These are phyloP conservation scores for Talaromyces adpressus DNA, from an alignment of 495 filamentous ascomycete species.

Conservation along the genomic window DNA sequence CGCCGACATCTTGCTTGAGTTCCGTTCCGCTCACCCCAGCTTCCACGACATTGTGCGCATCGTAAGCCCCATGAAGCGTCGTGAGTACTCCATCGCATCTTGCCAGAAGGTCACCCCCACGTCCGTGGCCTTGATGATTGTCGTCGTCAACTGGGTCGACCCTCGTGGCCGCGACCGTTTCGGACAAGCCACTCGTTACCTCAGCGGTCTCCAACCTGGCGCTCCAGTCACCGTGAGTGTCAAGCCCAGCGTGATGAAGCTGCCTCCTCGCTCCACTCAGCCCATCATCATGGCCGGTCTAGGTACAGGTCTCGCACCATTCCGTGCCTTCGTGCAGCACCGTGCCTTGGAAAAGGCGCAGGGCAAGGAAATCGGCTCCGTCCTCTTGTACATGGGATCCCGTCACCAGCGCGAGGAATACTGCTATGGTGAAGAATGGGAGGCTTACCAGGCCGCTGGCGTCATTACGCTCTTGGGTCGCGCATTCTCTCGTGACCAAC, in stretches of 20 bases:
- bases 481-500: constrained; percentile 94
- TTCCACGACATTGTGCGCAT: constrained; percentile 91
- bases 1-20: constrained; percentile 83
- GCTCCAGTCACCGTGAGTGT: constrained; percentile 79
- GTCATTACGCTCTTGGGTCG: constrained; percentile 90
- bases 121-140: constrained; percentile 88
- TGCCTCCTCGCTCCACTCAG: constrained; percentile 74
- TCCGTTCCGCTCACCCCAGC: constrained; percentile 76
- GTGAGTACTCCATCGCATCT: constrained; percentile 97
- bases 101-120: constrained; percentile 86
- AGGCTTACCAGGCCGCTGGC: constrained; percentile 91
- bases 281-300: constrained; percentile 99
- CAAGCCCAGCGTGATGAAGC: constrained; percentile 97
- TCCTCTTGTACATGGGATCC: constrained; percentile 93
- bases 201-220: constrained; percentile 66
- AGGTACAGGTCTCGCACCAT: constrained; percentile 94
- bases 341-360: constrained; percentile 93
- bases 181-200: constrained; percentile 86
- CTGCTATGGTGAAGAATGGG: constrained; percentile 98
- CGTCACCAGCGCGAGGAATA: constrained; percentile 98
- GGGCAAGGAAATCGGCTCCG: constrained; percentile 87
- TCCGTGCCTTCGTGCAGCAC: constrained; percentile 97
- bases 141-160: constrained; percentile 94
- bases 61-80: constrained; percentile 84
- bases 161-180: constrained; percentile 81